Evolutionary conservation across 176 grass and related monocot species (phyloP), one percentile per base, ranked within the genome.

Genomic region (Juncus effusus): DNA sequence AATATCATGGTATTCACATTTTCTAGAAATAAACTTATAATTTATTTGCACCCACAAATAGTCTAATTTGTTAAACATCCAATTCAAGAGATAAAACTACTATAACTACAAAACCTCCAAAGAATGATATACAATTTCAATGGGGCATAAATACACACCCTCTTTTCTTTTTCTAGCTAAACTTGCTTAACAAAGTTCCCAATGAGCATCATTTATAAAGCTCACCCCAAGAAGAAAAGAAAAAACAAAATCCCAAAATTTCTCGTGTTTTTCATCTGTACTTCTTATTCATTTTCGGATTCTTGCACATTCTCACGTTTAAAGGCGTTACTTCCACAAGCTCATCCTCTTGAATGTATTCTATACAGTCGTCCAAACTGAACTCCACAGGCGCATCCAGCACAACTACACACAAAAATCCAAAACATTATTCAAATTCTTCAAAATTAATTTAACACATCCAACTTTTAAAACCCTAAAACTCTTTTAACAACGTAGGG

Each of bases 311-410:
- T 51, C 88, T 83, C 67, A 92, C 85, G 40, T 79, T 89, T 61
- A 47, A 36, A 58, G 93, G 93, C 40, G 93, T 97, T 54, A 97
- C 82, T 71, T 97, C 93, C 35, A 97, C 85, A 65, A 92, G 57
- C 75, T 92, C 93, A 73, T 97, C 88, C 73, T 97, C 88, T 89
- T 92, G 82, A 76, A 96, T 96, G 45, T 86, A 91, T 74, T 96
- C 88, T 76, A 96, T 96, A 82, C 87, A 96, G 61, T 96, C 93
- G 63, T 96, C 93, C 82, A 96, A 83, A 80, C 93, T 96, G 60
- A 88, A 96, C 54, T 38, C 78, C 70, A 91, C 66, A 6, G 93
- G 62, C 59, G 86, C 82, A 68, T 96, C 93, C 54, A 96, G 88
- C 70, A 96, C 93, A 67, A 96, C 93, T 97, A 81, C 52, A 82